Base-by-base conservation (phyloP, 345 rosid species). In the Citrus inodora region DNA sequence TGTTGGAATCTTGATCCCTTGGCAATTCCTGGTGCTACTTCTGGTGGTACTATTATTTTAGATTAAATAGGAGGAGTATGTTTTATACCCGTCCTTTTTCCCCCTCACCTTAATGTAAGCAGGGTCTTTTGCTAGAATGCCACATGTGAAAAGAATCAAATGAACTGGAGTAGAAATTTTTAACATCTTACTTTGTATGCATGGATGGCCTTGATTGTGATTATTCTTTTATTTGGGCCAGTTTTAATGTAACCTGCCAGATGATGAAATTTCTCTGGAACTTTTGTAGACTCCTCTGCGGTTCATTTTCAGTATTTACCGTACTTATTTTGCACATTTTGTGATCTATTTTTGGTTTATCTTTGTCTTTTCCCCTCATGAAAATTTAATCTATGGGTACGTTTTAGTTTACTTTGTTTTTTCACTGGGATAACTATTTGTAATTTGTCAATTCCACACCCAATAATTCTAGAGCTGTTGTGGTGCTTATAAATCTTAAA, bases 1-100 rank as follows among this genome's bases (percentile, higher is more conserved):
- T 83, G 22, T 53, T 91, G 92, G 90, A 84, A 89, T 78, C 83
- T 88, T 48, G 92, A 89, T 83, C 78, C 83, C 24, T 66, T 46
- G 8, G 88, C 88, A 70, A 67, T 87, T 80, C 68, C 81, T 30
- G 82, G 79, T 61, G 8, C 62, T 60, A 11, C 22, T 53, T 19
- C 58, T 53, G 58, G 58, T 16, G 58, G 51, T 46, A 46, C 77
- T 21, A 64, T 77, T 62, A 35, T 73, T 58, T 32, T 85, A 62
- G 86, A 83, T 40, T 81, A 81, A 80, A 19, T 51, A n/a, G 77
- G 72, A 73, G 13, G 48, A 24, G 25, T 53, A 32, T 66, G 55
- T 62, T 64, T 46, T 48, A 19, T 7, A 59, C 61, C 61, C 62
- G 35, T 79, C 68, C 10, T 9, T 72, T 70, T 79, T 30, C 6